These are phyloP conservation scores for Thelonectria rubi DNA, from an alignment of 2,329 filamentous ascomycete genomes.

Conservation along the genomic window DNA sequence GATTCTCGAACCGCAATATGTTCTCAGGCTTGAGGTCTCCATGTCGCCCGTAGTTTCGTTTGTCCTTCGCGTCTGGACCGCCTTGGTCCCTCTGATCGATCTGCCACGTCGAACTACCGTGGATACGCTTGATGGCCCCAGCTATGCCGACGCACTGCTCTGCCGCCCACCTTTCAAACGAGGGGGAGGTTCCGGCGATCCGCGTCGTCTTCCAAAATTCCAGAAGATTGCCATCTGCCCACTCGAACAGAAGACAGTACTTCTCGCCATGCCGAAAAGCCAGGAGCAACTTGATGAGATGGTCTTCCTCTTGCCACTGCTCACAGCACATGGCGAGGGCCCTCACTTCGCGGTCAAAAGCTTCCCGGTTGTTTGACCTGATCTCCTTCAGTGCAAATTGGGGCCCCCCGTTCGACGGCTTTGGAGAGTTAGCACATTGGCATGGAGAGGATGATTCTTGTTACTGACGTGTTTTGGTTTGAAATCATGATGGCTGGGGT, in stretches of 20 bases:
- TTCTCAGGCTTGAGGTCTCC: conserved; percentile 9
- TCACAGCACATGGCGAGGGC: neutral
- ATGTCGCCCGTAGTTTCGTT: neutral
- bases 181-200: neutral
- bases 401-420: neutral
- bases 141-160: neutral
- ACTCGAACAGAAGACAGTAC: conserved; percentile 6
- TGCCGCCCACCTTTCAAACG: neutral
- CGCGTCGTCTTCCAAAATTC: neutral
- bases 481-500: conserved; percentile 4
- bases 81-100: neutral
- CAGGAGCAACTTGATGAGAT: conserved; percentile 2
- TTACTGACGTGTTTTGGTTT: neutral
- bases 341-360: neutral
- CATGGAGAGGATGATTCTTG: neutral
- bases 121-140: neutral
- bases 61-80: neutral
- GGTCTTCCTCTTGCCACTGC: neutral
- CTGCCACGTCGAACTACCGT: conserved; percentile 1
- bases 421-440: neutral
- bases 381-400: neutral
- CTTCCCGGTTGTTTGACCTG: neutral
- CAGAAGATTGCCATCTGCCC: neutral
- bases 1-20: neutral
- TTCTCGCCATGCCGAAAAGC: conserved; percentile 5